A percentile compares a stretch with the other conserved stretches of the same genome.
These are phyloP conservation scores for Symbiotaphrina buchneri DNA, from an alignment of 495 filamentous ascomycete genomes.

Conservation along the genomic window DNA sequence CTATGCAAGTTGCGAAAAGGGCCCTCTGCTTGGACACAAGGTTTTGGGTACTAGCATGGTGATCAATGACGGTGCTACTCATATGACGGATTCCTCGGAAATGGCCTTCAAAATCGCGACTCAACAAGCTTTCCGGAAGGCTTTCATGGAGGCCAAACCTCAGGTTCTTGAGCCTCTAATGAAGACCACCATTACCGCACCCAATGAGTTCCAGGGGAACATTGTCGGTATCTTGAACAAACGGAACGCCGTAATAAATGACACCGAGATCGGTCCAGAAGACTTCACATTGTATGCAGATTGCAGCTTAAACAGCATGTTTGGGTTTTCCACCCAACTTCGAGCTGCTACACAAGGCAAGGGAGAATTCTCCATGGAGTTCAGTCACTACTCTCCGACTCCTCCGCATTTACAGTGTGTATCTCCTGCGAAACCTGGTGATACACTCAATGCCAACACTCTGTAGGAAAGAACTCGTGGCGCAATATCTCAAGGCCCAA, in stretches of 20 bases:
- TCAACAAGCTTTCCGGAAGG: constrained; percentile 92
- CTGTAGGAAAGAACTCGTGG: constrained; percentile 61
- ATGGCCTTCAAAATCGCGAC: constrained; percentile 96
- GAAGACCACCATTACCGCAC: constrained; percentile 92
- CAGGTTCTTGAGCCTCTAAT: constrained; percentile 86
- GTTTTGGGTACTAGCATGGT: constrained; percentile 82
- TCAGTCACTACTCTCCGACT: constrained; percentile 78
- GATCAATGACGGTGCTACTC: constrained; percentile 89
- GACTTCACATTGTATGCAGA: constrained; percentile 92
- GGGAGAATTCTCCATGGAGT: constrained; percentile 98
- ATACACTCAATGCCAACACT: background rate
- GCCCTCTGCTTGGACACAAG: constrained; percentile 80
- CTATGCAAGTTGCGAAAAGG: constrained; percentile 61
- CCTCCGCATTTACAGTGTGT: constrained; percentile 77
- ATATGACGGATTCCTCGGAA: constrained; percentile 96
- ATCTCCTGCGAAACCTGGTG: constrained; percentile 2
- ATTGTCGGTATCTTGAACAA: constrained; percentile 91
- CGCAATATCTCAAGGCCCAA: constrained; percentile 70
- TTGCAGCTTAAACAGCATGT: constrained; percentile 89
- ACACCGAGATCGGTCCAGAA: constrained; percentile 84
- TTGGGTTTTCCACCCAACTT: constrained; percentile 79
- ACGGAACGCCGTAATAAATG: constrained; percentile 82
- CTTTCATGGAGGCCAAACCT: constrained; percentile 58
- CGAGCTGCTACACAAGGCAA: constrained; percentile 93
- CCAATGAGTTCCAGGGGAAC: constrained; percentile 94